Percentiles rank a stretch among this genome's conserved stretches.
Evolutionary conservation across 345 rosid species (phyloP).

Genomic region (Eucalyptus polyanthemos): DNA sequence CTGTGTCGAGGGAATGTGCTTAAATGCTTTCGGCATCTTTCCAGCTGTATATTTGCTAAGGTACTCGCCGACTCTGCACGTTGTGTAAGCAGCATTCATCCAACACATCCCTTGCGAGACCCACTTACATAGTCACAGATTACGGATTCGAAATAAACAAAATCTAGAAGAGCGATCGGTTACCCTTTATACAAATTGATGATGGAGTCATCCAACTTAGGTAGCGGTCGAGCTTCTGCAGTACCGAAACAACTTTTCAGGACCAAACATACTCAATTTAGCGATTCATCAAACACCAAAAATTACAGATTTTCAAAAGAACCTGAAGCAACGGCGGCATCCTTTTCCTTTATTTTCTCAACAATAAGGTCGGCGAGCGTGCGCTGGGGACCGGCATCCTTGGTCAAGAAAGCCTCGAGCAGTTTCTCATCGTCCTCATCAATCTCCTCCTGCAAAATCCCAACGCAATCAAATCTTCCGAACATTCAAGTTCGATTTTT

Average conservation of each 20-base stretch:
- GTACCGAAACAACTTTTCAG: not conserved
- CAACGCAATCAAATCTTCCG: not conserved
- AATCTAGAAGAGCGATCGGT: not conserved
- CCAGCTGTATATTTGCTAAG: constrained; percentile 74
- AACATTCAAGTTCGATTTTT: not conserved
- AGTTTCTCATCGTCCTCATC: constrained; percentile 76
- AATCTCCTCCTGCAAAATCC: constrained; percentile 43
- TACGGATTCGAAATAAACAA: not conserved
- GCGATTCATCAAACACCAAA: not conserved
- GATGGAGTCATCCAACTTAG: constrained; percentile 56
- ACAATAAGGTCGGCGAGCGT: constrained; percentile 79
- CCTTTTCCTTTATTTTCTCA: constrained; percentile 48
- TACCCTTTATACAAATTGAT: constrained; percentile 73
- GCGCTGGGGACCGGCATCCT: constrained; percentile 50
- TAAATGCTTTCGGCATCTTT: constrained; percentile 83
- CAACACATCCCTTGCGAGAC: not conserved
- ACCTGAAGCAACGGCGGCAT: constrained; percentile 60
- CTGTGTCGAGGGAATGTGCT: constrained; percentile 57
- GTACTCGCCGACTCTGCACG: constrained; percentile 64
- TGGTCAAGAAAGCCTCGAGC: constrained; percentile 65
- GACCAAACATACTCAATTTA: not conserved
- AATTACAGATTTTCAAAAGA: not conserved
- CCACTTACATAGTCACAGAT: not conserved
- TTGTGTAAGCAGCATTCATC: not conserved
- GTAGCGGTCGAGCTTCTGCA: constrained; percentile 60